These are phyloP conservation scores for Coriaria nepalensis DNA, from an alignment of 306 rosid genomes.

Conservation along the genomic window DNA sequence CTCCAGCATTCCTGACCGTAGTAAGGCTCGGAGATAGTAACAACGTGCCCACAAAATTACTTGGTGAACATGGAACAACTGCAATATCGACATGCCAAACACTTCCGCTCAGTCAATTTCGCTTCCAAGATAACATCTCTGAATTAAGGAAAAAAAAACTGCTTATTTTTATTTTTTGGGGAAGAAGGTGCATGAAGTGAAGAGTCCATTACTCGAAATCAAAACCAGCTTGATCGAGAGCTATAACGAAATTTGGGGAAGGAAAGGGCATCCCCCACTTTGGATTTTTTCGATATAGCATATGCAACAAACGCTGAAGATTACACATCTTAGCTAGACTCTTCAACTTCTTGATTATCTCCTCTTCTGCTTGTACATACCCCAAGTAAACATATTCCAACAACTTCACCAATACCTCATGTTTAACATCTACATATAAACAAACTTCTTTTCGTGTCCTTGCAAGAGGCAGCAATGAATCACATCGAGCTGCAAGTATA, in stretches of 20 bases:
- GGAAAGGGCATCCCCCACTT: slow-evolving; percentile 66
- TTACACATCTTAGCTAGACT: slow-evolving; percentile 62
- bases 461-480: slow-evolving; percentile 52
- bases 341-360: slow-evolving; percentile 43
- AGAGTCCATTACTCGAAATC: slow-evolving; percentile 48
- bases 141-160: slow-evolving; percentile 21
- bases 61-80: slow-evolving; percentile 65
- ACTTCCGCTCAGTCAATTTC: slow-evolving; percentile 24
- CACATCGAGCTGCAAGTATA: slow-evolving; percentile 56
- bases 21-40: slow-evolving; percentile 63
- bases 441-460: slow-evolving; percentile 35
- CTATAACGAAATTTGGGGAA: slow-evolving; percentile 28
- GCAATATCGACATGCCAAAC: slow-evolving; percentile 58
- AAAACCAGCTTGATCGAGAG: slow-evolving; percentile 52
- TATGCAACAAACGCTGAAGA: slow-evolving; percentile 42
- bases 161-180: slow-evolving; percentile 15
- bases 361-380: slow-evolving; percentile 42
- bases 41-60: slow-evolving; percentile 60
- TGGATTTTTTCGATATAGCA: slow-evolving; percentile 51
- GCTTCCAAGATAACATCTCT: slow-evolving; percentile 76
- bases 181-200: slow-evolving; percentile 9
- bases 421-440: slow-evolving; percentile 57
- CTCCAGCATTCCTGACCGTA: slow-evolving; percentile 79
- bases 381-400: slow-evolving; percentile 66
- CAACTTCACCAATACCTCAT: slow-evolving; percentile 42